Evolutionary conservation across 768 basidiomycete species (phyloP).

Genomic region (Naematelia aurantialba): DNA sequence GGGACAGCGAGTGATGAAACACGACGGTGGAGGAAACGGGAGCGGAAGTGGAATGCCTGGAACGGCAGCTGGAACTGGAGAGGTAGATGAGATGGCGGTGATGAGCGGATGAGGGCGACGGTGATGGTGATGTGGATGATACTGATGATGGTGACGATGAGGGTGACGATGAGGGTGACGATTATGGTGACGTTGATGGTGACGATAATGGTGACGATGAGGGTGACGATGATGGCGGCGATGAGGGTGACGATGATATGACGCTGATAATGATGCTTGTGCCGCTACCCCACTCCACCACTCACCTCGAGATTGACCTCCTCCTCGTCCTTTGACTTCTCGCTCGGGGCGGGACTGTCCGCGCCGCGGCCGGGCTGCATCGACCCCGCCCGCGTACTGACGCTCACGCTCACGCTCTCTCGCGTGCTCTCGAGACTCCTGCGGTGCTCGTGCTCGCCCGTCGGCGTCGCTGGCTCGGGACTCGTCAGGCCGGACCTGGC

Average conservation of each 20-base stretch:
- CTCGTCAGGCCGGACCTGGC: not conserved
- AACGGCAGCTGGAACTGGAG: not conserved
- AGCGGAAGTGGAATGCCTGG: not conserved
- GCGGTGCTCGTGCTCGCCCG: conserved; percentile 6
- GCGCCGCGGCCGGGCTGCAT: no score
- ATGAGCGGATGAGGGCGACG: no score
- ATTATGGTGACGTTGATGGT: no score
- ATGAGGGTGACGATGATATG: not conserved
- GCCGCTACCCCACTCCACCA: no score
- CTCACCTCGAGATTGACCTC: conserved; percentile 79
- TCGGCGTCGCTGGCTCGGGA: not conserved
- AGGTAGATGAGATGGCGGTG: not conserved
- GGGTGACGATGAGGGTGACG: no score
- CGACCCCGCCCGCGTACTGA: no score
- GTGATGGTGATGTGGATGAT: no score
- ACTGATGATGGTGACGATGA: no score
- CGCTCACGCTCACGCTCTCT: conserved; percentile 1
- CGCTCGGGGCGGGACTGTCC: not conserved
- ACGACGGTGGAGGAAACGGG: no score
- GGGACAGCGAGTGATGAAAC: not conserved
- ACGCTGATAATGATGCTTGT: not conserved
- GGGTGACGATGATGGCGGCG: no score
- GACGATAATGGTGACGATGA: no score
- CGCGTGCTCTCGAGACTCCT: conserved; percentile 25
- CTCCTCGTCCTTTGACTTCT: conserved; percentile 65